phyloP scores from a whole-genome alignment of 2,329 filamentous ascomycete genomes.

The Sclerotinia minor region DNA sequence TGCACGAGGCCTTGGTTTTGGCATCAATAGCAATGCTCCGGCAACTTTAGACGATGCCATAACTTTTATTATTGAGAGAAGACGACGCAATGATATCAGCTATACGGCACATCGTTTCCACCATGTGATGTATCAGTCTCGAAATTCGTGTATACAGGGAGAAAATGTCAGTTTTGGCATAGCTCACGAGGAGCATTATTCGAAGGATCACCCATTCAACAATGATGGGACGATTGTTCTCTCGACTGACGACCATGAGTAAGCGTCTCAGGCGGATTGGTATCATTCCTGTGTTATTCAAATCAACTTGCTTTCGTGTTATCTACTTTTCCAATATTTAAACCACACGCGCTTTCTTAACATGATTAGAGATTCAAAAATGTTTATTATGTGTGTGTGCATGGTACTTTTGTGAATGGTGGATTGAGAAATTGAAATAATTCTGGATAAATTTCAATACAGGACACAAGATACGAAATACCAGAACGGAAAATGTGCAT shows the following conservation, averaged over 20 bases:
- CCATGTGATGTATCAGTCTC: constrained; percentile 7
- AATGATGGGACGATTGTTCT: constrained; percentile 7
- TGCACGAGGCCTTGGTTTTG: constrained; percentile 32
- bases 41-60: constrained; percentile 32
- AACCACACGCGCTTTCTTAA: too few species aligned
- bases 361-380: not conserved
- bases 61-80: constrained; percentile 8
- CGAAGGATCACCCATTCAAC: constrained; percentile 17
- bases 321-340: not conserved
- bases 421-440: not conserved
- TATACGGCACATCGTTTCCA: not conserved
- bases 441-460: not conserved
- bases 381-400: too few species aligned
- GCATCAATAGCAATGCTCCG: constrained; percentile 30
- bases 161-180: constrained; percentile 18
- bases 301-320: not conserved
- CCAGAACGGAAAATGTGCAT: not conserved
- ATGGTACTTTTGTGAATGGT: not conserved
- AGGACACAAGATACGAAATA: not conserved
- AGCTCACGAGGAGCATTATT: constrained; percentile 16
- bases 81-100: not conserved
- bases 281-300: not conserved
- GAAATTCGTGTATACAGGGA: constrained; percentile 3
- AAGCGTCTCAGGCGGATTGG: not conserved
- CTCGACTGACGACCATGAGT: constrained; percentile 2